A percentile compares a stretch with the other conserved stretches of the same genome.
Evolutionary conservation across 495 filamentous ascomycete genomes (phyloP).

Genomic region (Neurospora sublineolata): DNA sequence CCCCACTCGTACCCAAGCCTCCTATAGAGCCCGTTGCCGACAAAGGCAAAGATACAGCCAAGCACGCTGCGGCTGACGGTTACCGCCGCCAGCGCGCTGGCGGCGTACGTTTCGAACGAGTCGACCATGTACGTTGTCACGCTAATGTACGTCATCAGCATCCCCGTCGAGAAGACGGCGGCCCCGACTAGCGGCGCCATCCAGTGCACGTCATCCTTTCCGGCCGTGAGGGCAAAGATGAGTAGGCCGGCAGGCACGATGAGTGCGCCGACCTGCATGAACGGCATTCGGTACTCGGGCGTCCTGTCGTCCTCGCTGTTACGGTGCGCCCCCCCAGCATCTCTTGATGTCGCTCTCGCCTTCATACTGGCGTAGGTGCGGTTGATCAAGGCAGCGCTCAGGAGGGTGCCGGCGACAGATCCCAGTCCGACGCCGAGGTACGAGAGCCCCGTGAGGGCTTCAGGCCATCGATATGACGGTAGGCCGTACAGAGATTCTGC

Average conservation of each 20-base stretch:
- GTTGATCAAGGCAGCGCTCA: conserved; percentile 29
- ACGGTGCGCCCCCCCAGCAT: conserved; percentile 23
- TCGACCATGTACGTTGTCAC: conserved; percentile 51
- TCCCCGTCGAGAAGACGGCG: conserved; percentile 38
- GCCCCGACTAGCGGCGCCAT: conserved; percentile 42
- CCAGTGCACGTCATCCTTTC: conserved; percentile 20
- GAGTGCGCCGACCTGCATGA: conserved; percentile 25
- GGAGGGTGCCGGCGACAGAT: conserved; percentile 23
- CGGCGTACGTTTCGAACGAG: conserved; percentile 47
- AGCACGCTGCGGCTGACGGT: conserved; percentile 42
- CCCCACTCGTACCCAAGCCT: conserved; percentile 47
- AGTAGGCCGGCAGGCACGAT: conserved; percentile 35
- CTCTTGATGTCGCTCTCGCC: neutral
- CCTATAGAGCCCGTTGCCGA: conserved; percentile 42
- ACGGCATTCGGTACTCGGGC: conserved; percentile 43
- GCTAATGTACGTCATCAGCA: conserved; percentile 40
- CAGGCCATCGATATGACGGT: conserved; percentile 35
- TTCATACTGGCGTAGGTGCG: neutral
- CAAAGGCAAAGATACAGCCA: conserved; percentile 46
- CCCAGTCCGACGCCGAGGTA: conserved; percentile 37
- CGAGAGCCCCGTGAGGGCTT: conserved; percentile 27
- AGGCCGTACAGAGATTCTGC: neutral
- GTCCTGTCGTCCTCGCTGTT: conserved; percentile 39
- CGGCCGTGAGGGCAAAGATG: conserved; percentile 35
- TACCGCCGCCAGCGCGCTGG: conserved; percentile 44